Conservation (phyloP, 257 asterid species). For the Przewalskia tangutica region DNA sequence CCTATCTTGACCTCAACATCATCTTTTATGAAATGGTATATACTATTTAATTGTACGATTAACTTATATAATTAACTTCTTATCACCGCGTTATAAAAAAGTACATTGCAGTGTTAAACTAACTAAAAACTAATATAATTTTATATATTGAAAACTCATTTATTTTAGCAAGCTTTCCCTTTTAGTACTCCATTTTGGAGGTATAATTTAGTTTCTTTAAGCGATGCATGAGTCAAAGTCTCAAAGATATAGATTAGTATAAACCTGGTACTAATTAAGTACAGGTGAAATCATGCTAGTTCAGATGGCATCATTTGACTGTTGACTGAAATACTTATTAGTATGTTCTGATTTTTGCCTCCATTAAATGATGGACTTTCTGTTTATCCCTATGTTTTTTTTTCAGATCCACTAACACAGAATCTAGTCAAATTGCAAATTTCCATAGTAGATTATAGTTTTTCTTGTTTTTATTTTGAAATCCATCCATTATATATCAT, state of each 20-base stretch:
- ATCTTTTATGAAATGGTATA: not conserved
- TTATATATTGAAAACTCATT: not conserved
- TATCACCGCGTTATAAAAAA: not conserved
- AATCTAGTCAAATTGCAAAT: not conserved
- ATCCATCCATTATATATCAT: not conserved
- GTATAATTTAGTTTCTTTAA: not conserved
- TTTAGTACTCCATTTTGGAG: not conserved
- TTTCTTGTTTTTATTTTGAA: not conserved
- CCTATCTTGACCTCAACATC: not conserved
- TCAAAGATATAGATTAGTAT: not conserved
- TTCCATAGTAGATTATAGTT: not conserved
- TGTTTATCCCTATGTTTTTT: not conserved
- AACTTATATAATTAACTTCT: not conserved
- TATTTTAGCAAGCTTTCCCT: not conserved
- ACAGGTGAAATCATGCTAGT: not conserved
- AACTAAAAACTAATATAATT: not conserved
- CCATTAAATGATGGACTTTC: not conserved
- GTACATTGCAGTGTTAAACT: not conserved
- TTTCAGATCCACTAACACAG: not conserved
- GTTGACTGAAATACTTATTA: constrained; percentile 2
- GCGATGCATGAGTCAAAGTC: not conserved
- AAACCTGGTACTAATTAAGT: not conserved
- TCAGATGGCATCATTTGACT: not conserved
- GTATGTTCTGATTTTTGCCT: not conserved
- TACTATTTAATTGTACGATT: not conserved